phyloP scores from a whole-genome alignment of 2,329 filamentous ascomycete species.

The Penicillium sp. region DNA sequence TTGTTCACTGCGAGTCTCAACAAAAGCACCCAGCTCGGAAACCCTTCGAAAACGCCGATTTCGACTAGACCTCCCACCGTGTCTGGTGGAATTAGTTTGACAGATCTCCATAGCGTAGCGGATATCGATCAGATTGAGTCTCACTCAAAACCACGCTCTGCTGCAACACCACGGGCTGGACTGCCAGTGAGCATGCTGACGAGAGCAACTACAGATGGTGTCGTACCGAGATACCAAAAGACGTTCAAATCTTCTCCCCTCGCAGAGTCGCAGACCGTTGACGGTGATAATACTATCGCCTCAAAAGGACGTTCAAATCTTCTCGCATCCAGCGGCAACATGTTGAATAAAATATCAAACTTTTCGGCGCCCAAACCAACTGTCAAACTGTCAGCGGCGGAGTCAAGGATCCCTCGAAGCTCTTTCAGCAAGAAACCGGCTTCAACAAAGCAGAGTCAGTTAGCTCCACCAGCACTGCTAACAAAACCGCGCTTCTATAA shows the following conservation, averaged over 20 bases:
- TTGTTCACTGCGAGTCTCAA: slow-evolving; percentile 33
- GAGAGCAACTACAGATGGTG: slow-evolving; percentile 15
- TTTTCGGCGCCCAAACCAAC: neutral
- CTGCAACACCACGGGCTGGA: neutral
- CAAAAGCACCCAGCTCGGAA: slow-evolving; percentile 12
- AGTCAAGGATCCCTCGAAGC: neutral
- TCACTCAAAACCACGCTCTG: neutral
- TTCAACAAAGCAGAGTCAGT: slow-evolving; percentile 15
- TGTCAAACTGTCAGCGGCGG: neutral
- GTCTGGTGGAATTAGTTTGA: neutral
- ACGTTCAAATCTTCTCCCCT: slow-evolving; percentile 41
- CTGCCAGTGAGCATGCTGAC: neutral
- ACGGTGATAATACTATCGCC: slow-evolving; percentile 11
- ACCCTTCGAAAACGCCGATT: slow-evolving; percentile 3
- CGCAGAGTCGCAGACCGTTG: slow-evolving; percentile 30
- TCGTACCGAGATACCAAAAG: slow-evolving; percentile 23
- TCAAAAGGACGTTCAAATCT: neutral
- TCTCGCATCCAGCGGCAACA: neutral
- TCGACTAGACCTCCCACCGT: slow-evolving; percentile 6
- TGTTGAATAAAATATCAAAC: neutral
- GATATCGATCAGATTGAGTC: neutral
- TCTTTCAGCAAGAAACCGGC: slow-evolving; percentile 6
- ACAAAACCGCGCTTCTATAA: slow-evolving; percentile 18
- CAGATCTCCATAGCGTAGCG: neutral
- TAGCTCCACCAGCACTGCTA: slow-evolving; percentile 7